A percentile compares a stretch with the other conserved stretches of the same genome.
Conservation (phyloP, 75 land plant species). For the Cunninghamia lanceolata region DNA sequence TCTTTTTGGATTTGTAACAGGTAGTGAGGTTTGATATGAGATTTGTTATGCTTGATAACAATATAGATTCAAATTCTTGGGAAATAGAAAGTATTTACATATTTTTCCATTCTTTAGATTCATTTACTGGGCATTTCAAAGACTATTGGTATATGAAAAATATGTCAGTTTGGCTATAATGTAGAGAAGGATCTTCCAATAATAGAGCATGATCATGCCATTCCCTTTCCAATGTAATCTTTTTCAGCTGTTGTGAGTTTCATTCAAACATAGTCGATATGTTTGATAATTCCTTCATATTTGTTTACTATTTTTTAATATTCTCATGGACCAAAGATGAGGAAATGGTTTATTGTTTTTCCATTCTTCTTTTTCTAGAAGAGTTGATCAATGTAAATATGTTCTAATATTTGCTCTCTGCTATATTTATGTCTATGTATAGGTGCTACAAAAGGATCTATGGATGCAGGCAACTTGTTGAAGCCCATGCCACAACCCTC, state of each 20-base stretch:
- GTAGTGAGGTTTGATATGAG: background rate
- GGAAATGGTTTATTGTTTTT: background rate
- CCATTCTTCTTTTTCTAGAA: background rate
- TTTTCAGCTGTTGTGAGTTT: background rate
- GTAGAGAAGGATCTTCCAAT: background rate
- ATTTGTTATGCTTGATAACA: background rate
- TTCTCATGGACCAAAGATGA: background rate
- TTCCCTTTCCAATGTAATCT: background rate
- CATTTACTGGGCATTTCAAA: background rate
- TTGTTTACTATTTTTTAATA: background rate
- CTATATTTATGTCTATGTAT: slow-evolving; percentile 10
- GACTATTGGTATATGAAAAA: background rate
- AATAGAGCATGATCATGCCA: background rate
- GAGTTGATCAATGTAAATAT: background rate
- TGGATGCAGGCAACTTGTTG: slow-evolving; percentile 65
- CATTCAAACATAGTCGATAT: background rate
- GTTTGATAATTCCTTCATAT: background rate
- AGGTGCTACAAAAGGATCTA: slow-evolving; percentile 56
- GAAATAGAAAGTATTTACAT: background rate
- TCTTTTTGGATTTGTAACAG: background rate
- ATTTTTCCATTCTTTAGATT: background rate
- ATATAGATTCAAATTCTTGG: background rate
- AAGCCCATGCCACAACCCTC: slow-evolving; percentile 68
- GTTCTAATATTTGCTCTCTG: background rate
- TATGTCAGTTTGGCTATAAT: background rate